A percentile compares a stretch with the other conserved stretches of the same genome.
Conservation (phyloP, 176 grass and related monocot species). For the Aechmea fasciata region DNA sequence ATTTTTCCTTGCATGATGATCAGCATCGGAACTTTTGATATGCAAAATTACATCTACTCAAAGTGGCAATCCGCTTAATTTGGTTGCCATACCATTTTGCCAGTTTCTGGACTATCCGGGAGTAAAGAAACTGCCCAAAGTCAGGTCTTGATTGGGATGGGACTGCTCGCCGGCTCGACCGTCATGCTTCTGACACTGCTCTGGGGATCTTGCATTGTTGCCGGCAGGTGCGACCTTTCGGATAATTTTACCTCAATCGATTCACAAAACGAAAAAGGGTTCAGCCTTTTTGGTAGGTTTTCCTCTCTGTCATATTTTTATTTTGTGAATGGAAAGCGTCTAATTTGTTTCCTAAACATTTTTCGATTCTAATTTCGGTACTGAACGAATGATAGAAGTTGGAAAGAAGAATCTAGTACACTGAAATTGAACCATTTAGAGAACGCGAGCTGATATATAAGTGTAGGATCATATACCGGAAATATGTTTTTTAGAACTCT, state of each 20-base stretch:
- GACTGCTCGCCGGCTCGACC: conserved; percentile 80
- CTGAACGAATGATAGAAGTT: too few relatives aligned
- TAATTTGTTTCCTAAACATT: background rate
- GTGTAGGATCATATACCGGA: too few relatives aligned
- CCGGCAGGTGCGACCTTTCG: conserved; percentile 64
- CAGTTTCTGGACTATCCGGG: conserved; percentile 88
- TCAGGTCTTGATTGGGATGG: conserved; percentile 94
- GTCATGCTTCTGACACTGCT: conserved; percentile 81
- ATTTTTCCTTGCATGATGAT: too few relatives aligned
- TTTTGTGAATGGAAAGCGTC: background rate
- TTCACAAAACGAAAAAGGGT: conserved; percentile 48
- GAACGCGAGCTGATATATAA: too few relatives aligned
- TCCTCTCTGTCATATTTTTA: background rate
- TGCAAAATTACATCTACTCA: background rate
- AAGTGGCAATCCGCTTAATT: background rate
- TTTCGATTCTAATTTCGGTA: background rate
- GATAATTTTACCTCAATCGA: conserved; percentile 55
- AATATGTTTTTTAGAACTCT: too few relatives aligned
- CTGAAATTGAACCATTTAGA: too few relatives aligned
- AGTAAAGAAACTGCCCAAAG: conserved; percentile 82
- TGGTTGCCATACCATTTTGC: background rate
- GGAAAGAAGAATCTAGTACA: too few relatives aligned
- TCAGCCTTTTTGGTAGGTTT: conserved; percentile 56
- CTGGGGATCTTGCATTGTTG: conserved; percentile 86
- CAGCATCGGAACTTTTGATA: background rate